Conservation (phyloP, 148 eudicot genomes). For the Vaccinium corymbosum region DNA sequence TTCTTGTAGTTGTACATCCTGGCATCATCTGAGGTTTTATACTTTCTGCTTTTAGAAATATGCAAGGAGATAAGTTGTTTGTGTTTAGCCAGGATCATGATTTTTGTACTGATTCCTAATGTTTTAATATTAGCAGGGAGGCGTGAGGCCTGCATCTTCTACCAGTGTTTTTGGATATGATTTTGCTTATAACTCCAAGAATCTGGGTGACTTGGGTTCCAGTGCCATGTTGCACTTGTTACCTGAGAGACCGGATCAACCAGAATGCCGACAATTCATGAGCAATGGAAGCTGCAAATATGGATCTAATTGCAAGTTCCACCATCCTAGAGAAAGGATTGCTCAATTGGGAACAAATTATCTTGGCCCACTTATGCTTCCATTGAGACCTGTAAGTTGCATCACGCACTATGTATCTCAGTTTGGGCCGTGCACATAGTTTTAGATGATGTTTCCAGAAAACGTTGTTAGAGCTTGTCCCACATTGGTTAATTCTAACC, state of each 20-base stretch:
- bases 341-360: conserved; percentile 29
- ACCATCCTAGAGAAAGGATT: conserved; percentile 65
- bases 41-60: not conserved
- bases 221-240: conserved; percentile 26
- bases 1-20: not conserved
- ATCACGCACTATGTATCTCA: not conserved
- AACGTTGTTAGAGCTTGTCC: too few relatives aligned
- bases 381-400: conserved; percentile 68
- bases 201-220: conserved; percentile 30
- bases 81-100: not conserved
- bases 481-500: too few relatives aligned
- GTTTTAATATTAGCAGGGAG: conserved; percentile 33
- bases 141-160: conserved; percentile 24
- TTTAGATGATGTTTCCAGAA: not conserved
- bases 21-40: not conserved
- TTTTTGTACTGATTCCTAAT: not conserved
- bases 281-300: conserved; percentile 68
- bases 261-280: conserved; percentile 72
- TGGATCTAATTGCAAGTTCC: conserved; percentile 69
- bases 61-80: not conserved
- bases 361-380: conserved; percentile 73
- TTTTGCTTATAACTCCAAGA: conserved; percentile 28
- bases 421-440: not conserved
- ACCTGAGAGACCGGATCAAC: conserved; percentile 67
- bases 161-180: conserved; percentile 21